phyloP scores from a whole-genome alignment of 2,329 filamentous ascomycete genomes.

The Amauroascus niger region DNA sequence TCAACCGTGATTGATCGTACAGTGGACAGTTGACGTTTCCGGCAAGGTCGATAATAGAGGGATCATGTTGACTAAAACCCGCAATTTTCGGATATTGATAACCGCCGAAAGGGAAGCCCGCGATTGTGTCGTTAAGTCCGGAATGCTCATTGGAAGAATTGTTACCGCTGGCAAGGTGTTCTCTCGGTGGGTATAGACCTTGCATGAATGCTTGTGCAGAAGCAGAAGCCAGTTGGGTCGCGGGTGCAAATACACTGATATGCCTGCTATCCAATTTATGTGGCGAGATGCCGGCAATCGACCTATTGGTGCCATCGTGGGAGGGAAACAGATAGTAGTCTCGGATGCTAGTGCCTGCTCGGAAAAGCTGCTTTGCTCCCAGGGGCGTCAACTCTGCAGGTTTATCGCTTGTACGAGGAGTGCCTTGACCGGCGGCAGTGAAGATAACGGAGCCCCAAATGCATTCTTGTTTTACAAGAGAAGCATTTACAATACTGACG shows the following conservation, averaged over 20 bases:
- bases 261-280: constrained; percentile 39
- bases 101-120: constrained; percentile 44
- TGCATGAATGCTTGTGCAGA: constrained; percentile 54
- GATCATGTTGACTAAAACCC: constrained; percentile 38
- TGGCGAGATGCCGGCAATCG: constrained; percentile 39
- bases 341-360: constrained; percentile 44
- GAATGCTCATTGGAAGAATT: constrained; percentile 27
- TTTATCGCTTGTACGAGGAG: constrained; percentile 35
- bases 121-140: constrained; percentile 40
- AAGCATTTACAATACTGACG: neutral
- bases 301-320: constrained; percentile 20
- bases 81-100: constrained; percentile 50
- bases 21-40: constrained; percentile 40
- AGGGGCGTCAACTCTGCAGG: constrained; percentile 41
- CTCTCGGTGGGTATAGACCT: constrained; percentile 47
- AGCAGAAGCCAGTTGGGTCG: constrained; percentile 41
- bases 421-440: constrained; percentile 47
- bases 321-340: constrained; percentile 41
- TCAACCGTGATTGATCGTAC: constrained; percentile 29
- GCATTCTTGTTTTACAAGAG: constrained; percentile 24
- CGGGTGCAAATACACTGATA: constrained; percentile 40
- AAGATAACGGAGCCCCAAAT: constrained; percentile 46
- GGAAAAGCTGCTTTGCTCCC: constrained; percentile 47
- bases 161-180: constrained; percentile 27
- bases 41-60: constrained; percentile 42